Evolutionary conservation across 2,329 filamentous ascomycete genomes (phyloP), one percentile per base, ranked within the genome.

Genomic region (Saccharata proteae): DNA sequence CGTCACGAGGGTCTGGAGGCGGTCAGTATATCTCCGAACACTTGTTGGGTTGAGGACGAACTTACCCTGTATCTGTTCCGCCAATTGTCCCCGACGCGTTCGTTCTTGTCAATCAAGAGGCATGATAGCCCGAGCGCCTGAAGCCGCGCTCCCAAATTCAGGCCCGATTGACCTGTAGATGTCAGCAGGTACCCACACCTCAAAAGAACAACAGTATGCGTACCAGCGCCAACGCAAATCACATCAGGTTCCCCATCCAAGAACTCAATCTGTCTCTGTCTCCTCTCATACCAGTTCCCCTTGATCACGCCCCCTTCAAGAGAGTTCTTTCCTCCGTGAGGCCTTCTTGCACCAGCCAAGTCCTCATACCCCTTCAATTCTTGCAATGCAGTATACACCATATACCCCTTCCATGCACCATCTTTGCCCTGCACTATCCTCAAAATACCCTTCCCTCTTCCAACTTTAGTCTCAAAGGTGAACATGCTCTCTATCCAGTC

Each of bases 291-390:
- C 34, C 69, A 71, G 2, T 71, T 60, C 0, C 45, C 45, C 15
- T 71, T 65, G 0, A 55, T 52, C 1, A 46, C 54, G 8, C 73
- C 61, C 29, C 58, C 59, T 38, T 77, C 70, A 4, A 62, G 54
- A 69, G 75, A 80, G 42, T 79, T 80, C 44, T 66, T 67, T 1
- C 68, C 71, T 0, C 77, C 77, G 13, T 56, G 55, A 0, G 71
- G 64, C 16, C 77, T 59, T 4, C 58, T 59, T 1, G 43, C 44
- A 2, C 62, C 58, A 1, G 61, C 46, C 0, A 42, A 39, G 46
- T 80, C 71, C 36, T 74, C 66, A 30, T 64, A 52, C 0, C 65
- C 69, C 4, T 58, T 66, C 4, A 82, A 40, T 21, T 68, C 63
- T 2, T 61, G 45, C 4, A 82, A 54, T 0, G 62, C 58, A 0